phyloP scores from a whole-genome alignment of 2,329 filamentous ascomycete genomes.

The Colletotrichum higginsianum region DNA sequence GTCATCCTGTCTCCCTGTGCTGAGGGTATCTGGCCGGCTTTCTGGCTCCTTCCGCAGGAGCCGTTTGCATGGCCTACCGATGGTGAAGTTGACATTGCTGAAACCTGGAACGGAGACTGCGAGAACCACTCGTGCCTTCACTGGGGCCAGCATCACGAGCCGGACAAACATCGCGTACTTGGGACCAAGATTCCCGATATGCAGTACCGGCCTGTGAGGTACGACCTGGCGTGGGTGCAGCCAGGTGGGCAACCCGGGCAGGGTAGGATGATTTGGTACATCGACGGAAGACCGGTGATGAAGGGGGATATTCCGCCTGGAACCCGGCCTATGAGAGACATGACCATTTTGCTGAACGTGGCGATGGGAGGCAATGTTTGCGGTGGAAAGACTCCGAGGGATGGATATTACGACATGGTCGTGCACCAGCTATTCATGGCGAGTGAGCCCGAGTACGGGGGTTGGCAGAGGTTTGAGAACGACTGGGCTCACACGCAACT shows the following conservation, averaged over 20 bases:
- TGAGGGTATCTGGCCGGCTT: slow-evolving; percentile 72
- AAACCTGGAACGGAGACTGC: slow-evolving; percentile 72
- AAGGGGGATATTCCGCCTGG: slow-evolving; percentile 67
- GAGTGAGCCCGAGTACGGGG: slow-evolving; percentile 65
- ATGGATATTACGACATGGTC: slow-evolving; percentile 71
- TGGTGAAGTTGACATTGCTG: slow-evolving; percentile 73
- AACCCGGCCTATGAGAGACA: slow-evolving; percentile 69
- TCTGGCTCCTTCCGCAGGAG: slow-evolving; percentile 72
- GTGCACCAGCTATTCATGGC: slow-evolving; percentile 67
- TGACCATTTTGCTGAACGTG: slow-evolving; percentile 71
- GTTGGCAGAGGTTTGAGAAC: slow-evolving; percentile 67
- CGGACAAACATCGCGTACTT: slow-evolving; percentile 69
- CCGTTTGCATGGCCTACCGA: slow-evolving; percentile 72
- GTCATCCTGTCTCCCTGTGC: slow-evolving; percentile 68
- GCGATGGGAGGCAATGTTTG: slow-evolving; percentile 75
- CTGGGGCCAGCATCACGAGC: slow-evolving; percentile 71
- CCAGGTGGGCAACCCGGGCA: slow-evolving; percentile 59
- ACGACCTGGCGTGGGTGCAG: slow-evolving; percentile 70
- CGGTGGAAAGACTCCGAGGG: slow-evolving; percentile 62
- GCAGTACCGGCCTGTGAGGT: slow-evolving; percentile 62
- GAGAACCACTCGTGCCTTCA: slow-evolving; percentile 72
- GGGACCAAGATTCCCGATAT: slow-evolving; percentile 66
- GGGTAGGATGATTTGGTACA: slow-evolving; percentile 70
- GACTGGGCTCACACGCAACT: slow-evolving; percentile 60
- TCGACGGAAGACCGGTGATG: slow-evolving; percentile 71